Conservation (phyloP, 2,329 filamentous ascomycete genomes). For the Aspergillus flavus region DNA sequence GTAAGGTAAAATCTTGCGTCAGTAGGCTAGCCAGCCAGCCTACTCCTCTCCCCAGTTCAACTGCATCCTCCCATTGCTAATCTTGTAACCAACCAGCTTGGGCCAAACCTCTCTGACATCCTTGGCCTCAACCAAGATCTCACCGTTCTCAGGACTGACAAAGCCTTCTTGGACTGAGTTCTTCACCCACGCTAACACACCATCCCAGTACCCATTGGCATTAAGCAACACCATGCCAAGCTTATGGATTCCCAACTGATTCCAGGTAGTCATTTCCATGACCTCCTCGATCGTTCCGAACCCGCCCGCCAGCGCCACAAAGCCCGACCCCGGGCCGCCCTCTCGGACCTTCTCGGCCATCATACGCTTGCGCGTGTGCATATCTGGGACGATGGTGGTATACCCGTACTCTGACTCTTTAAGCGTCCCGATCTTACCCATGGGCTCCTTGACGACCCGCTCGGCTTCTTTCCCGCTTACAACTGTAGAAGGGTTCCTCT, state of each 20-base stretch:
- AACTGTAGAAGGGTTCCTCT: slow-evolving; percentile 37
- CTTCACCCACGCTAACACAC: slow-evolving; percentile 78
- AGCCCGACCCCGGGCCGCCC: slow-evolving; percentile 81
- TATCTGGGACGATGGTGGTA: slow-evolving; percentile 88
- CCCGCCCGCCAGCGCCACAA: slow-evolving; percentile 84
- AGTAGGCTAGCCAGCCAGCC: background rate
- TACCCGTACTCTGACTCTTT: slow-evolving; percentile 64
- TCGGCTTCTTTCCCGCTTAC: slow-evolving; percentile 51
- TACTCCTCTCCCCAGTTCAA: slow-evolving; percentile 1
- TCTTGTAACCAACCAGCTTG: background rate
- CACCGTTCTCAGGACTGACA: slow-evolving; percentile 68
- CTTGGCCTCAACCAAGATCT: slow-evolving; percentile 77
- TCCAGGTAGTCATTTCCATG: slow-evolving; percentile 93
- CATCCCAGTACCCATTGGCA: slow-evolving; percentile 89
- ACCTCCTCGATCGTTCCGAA: slow-evolving; percentile 97
- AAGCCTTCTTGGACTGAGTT: slow-evolving; percentile 77
- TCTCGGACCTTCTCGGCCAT: slow-evolving; percentile 91
- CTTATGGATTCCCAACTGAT: slow-evolving; percentile 90
- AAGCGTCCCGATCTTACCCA: slow-evolving; percentile 28
- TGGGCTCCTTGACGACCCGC: slow-evolving; percentile 60
- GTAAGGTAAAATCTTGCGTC: background rate
- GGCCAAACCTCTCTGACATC: slow-evolving; percentile 67
- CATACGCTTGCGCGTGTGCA: slow-evolving; percentile 93
- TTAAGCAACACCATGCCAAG: slow-evolving; percentile 81
- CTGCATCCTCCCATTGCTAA: slow-evolving; percentile 3